Evolutionary conservation across 1,139 yeast species (phyloP), one percentile per base, ranked within the genome.

Genomic region (Martiniozyma asiatica): DNA sequence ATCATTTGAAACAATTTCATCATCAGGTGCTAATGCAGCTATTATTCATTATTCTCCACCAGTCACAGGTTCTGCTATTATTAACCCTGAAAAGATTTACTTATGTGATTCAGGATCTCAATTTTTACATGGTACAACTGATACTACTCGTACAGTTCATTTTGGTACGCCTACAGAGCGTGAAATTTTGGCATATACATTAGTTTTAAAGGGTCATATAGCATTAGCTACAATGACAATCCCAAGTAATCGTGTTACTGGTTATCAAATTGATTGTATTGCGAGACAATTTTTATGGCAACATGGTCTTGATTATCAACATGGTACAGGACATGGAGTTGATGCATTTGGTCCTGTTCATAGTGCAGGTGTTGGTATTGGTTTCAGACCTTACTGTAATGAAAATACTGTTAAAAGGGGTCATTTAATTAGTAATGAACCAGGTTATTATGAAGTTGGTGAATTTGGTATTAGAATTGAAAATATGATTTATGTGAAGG

Each of bases 271-370:
- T 34, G 99, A 92, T 51, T 65, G 77, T 2, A 63, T 87, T 35
- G 98, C 98, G 1, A 74, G 99, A 50, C 97, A 87, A 56, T 70
- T 54, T 50, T 62, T 92, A 44, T 89, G 98, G 98, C 58, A 66
- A 23, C 56, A 73, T 31, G 96, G 96, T 2, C 63, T 89, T 33
- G 96, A 92, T 56, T 92, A 89, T 56, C 73, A 79, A 33, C 99
- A 92, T 53, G 97, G 98, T 18, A 92, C 98, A 1, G 92, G 96
- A 2, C 99, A 92, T 54, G 98, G 98, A n/a, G 74, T 92, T 31
- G 98, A 96, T 4, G 65, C 94, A 1, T 89, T 63, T 50, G 68
- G 92, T 41, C 89, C 89, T 49, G 98, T 89, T 24, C 98, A 92
- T 52, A 97, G 92, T 51, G 94, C 94, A 4, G 98, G 98, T 10